phyloP scores from a whole-genome alignment of 2,329 filamentous ascomycete species.

The Sporothrix pseudoabietina region DNA sequence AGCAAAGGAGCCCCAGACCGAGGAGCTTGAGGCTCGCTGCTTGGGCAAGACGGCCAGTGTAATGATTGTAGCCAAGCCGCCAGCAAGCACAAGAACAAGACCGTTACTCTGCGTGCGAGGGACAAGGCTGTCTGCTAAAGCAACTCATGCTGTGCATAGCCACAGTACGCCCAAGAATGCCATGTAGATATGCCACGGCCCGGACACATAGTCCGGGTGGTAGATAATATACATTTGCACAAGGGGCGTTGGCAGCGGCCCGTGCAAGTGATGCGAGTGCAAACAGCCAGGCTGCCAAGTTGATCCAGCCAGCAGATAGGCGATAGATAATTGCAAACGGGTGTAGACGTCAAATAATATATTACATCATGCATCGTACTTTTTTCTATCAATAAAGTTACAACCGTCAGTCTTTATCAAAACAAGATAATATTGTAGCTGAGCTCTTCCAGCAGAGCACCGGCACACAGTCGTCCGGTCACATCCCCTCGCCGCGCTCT shows the following conservation, averaged over 20 bases:
- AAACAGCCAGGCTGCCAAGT: conserved; percentile 65
- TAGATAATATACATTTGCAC: conserved; percentile 64
- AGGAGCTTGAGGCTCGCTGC: conserved; percentile 52
- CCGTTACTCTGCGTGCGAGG: conserved; percentile 56
- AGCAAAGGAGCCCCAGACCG: conserved; percentile 55
- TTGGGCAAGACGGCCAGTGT: conserved; percentile 57
- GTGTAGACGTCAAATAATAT: too few relatives aligned
- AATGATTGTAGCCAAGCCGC: conserved; percentile 56
- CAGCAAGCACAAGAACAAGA: conserved; percentile 57
- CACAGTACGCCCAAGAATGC: conserved; percentile 59
- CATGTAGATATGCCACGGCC: conserved; percentile 63
- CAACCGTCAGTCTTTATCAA: background rate
- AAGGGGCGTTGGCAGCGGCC: conserved; percentile 60
- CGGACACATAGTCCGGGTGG: conserved; percentile 54
- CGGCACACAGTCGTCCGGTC: conserved; percentile 24
- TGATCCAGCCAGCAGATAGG: conserved; percentile 49
- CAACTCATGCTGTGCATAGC: conserved; percentile 54
- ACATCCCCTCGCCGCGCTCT: conserved; percentile 22
- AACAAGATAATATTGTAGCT: conserved; percentile 30
- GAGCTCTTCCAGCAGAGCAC: conserved; percentile 17
- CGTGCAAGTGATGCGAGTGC: conserved; percentile 61
- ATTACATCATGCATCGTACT: background rate
- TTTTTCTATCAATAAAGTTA: too few relatives aligned
- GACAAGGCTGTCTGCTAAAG: conserved; percentile 60
- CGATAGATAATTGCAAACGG: too few relatives aligned